Evolutionary conservation across 108 stramenopile genomes (phyloP).

Genomic region (Mediolabrus comicus): DNA sequence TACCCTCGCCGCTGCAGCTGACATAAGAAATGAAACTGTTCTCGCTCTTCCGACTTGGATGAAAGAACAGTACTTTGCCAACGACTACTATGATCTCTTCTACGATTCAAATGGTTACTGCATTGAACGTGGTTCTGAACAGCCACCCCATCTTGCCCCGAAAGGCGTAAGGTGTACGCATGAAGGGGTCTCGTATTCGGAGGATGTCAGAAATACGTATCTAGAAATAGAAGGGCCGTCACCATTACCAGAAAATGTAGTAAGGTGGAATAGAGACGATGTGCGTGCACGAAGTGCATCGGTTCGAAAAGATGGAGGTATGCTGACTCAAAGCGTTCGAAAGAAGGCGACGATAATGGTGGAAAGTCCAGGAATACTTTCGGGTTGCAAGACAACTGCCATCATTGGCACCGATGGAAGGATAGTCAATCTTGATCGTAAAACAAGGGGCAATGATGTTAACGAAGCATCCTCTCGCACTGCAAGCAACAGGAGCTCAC

Average conservation of each 20-base stretch:
- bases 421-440: conserved; percentile 2
- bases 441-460: neutral
- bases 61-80: conserved; percentile 86
- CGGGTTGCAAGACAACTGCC: conserved; percentile 21
- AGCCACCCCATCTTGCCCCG: conserved; percentile 85
- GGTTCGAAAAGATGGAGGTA: conserved; percentile 30
- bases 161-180: conserved; percentile 66
- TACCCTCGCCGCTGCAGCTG: conserved; percentile 22
- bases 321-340: conserved; percentile 21
- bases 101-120: conserved; percentile 82
- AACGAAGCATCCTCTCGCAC: conserved; percentile 3
- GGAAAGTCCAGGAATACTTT: conserved; percentile 19
- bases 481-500: conserved; percentile 4
- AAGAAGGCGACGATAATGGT: conserved; percentile 21
- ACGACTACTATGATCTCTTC: conserved; percentile 85
- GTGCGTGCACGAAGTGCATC: conserved; percentile 22
- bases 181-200: conserved; percentile 54
- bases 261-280: conserved; percentile 39
- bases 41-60: conserved; percentile 49
- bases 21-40: neutral
- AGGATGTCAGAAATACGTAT: conserved; percentile 54
- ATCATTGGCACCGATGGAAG: conserved; percentile 19
- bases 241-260: conserved; percentile 40
- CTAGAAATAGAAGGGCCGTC: conserved; percentile 54
- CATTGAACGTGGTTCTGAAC: conserved; percentile 75